Percentiles rank a stretch among this genome's conserved stretches.
Evolutionary conservation across 768 basidiomycete species (phyloP).

Genomic region (Lactifluus echinatus): DNA sequence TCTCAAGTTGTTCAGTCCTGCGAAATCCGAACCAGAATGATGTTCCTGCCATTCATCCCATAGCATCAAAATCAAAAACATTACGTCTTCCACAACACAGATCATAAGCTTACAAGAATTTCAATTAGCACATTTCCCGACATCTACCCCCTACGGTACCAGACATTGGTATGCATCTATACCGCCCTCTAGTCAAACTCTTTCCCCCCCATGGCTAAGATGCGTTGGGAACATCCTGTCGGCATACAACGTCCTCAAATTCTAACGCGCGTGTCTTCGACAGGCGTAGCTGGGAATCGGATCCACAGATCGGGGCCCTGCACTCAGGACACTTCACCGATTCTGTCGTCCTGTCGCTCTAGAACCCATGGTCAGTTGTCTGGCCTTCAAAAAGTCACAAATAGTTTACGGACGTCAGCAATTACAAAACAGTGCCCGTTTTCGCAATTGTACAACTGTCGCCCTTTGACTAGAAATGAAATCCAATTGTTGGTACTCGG

Average conservation of each 20-base stretch:
- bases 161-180: no score
- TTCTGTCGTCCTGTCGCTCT: constrained; percentile 55
- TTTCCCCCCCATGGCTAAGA: neutral
- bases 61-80: no score
- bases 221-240: constrained; percentile 19
- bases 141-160: no score
- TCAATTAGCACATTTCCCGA: no score
- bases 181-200: no score
- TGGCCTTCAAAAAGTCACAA: neutral
- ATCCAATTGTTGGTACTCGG: neutral
- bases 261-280: constrained; percentile 39
- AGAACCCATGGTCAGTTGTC: neutral
- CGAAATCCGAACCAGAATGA: no score
- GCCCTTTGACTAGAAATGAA: constrained; percentile 19
- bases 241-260: constrained; percentile 36
- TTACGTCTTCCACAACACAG: no score
- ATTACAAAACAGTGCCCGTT: constrained; percentile 59
- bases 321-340: constrained; percentile 47
- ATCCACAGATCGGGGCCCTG: constrained; percentile 42
- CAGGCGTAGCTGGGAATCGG: constrained; percentile 31
- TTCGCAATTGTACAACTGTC: constrained; percentile 28
- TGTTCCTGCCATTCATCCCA: no score
- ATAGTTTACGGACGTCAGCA: constrained; percentile 33
- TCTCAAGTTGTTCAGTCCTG: no score
- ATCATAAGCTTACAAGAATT: no score